These are phyloP conservation scores for Astragalus glycyphyllos DNA, from an alignment of 306 rosid genomes.

Conservation along the genomic window DNA sequence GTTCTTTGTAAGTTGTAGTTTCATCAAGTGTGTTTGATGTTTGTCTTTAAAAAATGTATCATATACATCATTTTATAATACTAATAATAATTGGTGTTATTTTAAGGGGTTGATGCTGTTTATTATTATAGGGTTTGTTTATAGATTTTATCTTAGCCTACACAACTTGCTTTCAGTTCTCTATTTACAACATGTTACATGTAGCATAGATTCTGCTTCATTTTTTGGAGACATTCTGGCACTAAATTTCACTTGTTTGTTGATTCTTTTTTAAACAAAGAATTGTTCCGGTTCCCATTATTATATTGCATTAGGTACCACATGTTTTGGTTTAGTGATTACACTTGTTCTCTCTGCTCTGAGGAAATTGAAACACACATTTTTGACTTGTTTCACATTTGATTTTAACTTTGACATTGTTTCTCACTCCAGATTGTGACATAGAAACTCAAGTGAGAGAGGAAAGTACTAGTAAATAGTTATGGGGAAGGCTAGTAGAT, in stretches of 20 bases:
- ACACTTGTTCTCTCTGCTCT: conserved; percentile 20
- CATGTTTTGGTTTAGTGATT: conserved; percentile 26
- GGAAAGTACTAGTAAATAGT: background rate
- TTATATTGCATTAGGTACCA: conserved; percentile 38
- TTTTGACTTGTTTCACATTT: conserved; percentile 34
- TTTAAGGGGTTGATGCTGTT: conserved; percentile 40
- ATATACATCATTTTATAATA: conserved; percentile 32
- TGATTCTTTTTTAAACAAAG: background rate
- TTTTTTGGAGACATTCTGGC: conserved; percentile 51
- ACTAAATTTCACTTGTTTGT: conserved; percentile 44
- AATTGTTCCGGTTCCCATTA: conserved; percentile 15
- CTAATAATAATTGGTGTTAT: background rate
- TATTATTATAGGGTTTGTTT: background rate
- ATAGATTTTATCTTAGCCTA: conserved; percentile 47
- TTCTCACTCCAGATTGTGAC: conserved; percentile 40
- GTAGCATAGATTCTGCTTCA: conserved; percentile 54
- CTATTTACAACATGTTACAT: conserved; percentile 69
- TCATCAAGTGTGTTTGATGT: conserved; percentile 87
- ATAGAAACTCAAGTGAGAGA: conserved; percentile 26
- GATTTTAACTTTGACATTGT: conserved; percentile 33
- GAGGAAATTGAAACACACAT: background rate
- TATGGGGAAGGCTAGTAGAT: conserved; percentile 75
- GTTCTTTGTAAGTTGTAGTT: conserved; percentile 53
- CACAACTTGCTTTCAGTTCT: conserved; percentile 48
- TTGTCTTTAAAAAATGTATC: conserved; percentile 44